These are phyloP conservation scores for Termitomyces sp. DNA, from an alignment of 768 basidiomycete genomes.

Conservation along the genomic window DNA sequence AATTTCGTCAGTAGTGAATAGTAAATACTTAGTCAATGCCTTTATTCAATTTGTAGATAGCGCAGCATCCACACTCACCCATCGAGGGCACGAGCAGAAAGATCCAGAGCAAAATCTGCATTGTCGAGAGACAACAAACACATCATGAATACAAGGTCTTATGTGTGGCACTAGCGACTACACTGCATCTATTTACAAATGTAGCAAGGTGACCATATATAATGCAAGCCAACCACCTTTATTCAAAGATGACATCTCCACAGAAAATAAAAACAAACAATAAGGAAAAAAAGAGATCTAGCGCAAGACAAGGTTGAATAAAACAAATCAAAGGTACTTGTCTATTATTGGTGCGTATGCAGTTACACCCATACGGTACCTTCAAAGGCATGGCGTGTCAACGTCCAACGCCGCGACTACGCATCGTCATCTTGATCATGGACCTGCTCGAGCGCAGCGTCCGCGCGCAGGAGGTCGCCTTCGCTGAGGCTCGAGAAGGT, in stretches of 20 bases:
- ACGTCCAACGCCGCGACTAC: neutral
- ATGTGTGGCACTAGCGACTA: neutral
- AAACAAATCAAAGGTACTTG: neutral
- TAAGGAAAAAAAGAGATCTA: neutral
- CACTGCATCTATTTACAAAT: neutral
- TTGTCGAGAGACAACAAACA: neutral
- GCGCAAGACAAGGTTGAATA: neutral
- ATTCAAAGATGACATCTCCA: neutral
- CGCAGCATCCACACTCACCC: neutral
- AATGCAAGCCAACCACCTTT: neutral
- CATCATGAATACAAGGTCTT: neutral
- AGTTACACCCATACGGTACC: neutral
- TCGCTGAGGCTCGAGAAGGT: slow-evolving; percentile 78
- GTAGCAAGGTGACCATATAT: neutral
- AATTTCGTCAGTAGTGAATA: neutral
- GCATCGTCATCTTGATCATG: slow-evolving; percentile 4
- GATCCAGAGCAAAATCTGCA: neutral
- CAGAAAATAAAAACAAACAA: neutral
- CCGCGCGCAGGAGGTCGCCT: slow-evolving; percentile 79
- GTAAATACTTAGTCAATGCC: neutral
- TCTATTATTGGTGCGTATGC: neutral
- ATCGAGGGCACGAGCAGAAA: neutral
- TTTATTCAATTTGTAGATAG: neutral
- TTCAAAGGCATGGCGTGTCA: neutral
- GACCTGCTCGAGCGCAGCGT: slow-evolving; percentile 74